A percentile compares a stretch with the other conserved stretches of the same genome.
These are phyloP conservation scores for Aspergillus mulundensis DNA, from an alignment of 495 filamentous ascomycete species.

Conservation along the genomic window DNA sequence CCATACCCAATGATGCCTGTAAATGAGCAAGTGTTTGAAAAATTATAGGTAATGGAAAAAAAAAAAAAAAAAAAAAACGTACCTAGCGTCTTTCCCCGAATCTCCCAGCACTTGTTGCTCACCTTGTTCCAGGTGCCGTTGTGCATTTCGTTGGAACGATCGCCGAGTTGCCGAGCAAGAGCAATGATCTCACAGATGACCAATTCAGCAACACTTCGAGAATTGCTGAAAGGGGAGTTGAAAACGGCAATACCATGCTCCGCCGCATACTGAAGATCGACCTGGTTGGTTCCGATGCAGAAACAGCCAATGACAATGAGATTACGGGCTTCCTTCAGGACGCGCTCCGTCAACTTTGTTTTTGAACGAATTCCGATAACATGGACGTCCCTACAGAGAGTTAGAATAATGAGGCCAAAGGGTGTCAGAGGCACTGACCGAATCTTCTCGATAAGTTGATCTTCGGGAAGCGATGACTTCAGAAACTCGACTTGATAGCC, in stretches of 20 bases:
- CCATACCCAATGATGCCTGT: conserved; percentile 92
- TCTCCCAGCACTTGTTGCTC: conserved; percentile 93
- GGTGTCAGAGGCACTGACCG: conserved; percentile 51
- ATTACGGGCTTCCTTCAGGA: conserved; percentile 85
- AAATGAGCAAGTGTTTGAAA: too few relatives aligned
- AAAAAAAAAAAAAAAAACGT: conserved; percentile 5
- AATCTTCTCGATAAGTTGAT: conserved; percentile 95
- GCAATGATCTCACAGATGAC: conserved; percentile 91
- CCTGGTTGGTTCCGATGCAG: conserved; percentile 98
- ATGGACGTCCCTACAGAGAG: conserved; percentile 71
- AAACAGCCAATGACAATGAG: conserved; percentile 96
- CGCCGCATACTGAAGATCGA: conserved; percentile 89
- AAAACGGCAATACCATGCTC: conserved; percentile 93
- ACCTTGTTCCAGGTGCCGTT: conserved; percentile 97
- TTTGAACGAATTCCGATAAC: conserved; percentile 98
- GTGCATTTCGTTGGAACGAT: conserved; percentile 94
- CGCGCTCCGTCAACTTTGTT: conserved; percentile 83
- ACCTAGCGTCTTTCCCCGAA: conserved; percentile 95
- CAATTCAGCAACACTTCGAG: conserved; percentile 91
- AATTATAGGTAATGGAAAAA: too few relatives aligned
- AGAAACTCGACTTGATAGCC: conserved; percentile 94
- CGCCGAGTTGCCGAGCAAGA: conserved; percentile 86
- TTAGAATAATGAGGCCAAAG: conserved; percentile 2
- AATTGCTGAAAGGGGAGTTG: conserved; percentile 99
- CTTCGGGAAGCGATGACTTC: conserved; percentile 85